phyloP scores from a whole-genome alignment of 192 early-diverging fungal species.

The Pecoramyces ruminantium region DNA sequence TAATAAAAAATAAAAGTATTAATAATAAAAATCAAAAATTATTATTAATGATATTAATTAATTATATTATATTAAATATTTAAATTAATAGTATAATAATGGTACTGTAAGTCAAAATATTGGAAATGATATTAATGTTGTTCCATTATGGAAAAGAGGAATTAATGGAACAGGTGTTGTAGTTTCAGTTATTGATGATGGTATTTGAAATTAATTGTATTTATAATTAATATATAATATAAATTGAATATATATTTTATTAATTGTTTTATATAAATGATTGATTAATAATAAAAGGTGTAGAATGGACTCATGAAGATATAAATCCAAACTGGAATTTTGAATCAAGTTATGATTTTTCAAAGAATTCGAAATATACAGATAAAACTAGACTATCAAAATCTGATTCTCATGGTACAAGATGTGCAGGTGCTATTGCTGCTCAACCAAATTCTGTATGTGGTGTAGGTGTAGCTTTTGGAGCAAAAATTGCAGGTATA shows the following conservation, averaged over 20 bases:
- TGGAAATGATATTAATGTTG: not conserved
- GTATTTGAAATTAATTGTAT: no score
- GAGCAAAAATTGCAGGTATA: constrained; percentile 68
- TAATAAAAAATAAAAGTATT: no score
- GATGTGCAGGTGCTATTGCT: constrained; percentile 95
- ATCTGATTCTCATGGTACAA: constrained; percentile 86
- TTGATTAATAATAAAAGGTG: no score
- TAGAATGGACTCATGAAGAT: not conserved
- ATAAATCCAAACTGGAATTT: not conserved
- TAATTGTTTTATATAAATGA: no score
- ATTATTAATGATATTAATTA: no score
- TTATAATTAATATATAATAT: no score
- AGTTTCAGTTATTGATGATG: not conserved
- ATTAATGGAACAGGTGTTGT: not conserved
- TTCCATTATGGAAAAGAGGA: not conserved
- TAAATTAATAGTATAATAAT: not conserved
- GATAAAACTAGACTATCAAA: constrained; percentile 17
- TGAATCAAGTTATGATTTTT: not conserved
- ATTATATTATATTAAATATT: no score
- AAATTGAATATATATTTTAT: no score
- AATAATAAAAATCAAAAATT: no score
- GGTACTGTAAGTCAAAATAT: not conserved
- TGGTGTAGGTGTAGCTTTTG: constrained; percentile 82
- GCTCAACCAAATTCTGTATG: constrained; percentile 81
- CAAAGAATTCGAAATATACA: not conserved